Percentiles rank a stretch among this genome's conserved stretches.
These are phyloP conservation scores for Ogataea haglerorum DNA, from an alignment of 805 yeast species.

Conservation along the genomic window DNA sequence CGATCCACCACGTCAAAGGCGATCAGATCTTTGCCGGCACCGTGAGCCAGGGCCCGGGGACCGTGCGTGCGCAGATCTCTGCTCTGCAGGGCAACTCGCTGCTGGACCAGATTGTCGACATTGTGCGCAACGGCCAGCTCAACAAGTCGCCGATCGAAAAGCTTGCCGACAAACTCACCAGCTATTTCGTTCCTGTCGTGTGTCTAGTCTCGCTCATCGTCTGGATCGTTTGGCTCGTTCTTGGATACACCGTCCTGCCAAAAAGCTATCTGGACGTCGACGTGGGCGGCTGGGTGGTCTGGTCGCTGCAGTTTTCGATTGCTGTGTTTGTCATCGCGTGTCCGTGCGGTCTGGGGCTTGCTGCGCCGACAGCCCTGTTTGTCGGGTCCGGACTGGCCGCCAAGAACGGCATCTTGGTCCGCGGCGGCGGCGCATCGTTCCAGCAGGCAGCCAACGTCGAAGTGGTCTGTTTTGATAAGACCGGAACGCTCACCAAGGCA, in stretches of 20 bases:
- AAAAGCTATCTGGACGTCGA: slow-evolving; percentile 54
- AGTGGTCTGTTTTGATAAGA: slow-evolving; percentile 71
- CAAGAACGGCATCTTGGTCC: slow-evolving; percentile 66
- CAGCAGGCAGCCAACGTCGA: slow-evolving; percentile 68
- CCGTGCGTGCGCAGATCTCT: slow-evolving; percentile 52
- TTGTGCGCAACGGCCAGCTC: slow-evolving; percentile 72
- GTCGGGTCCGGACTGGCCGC: slow-evolving; percentile 82
- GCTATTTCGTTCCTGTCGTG: slow-evolving; percentile 71
- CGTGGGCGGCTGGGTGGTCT: slow-evolving; percentile 70
- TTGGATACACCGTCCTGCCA: slow-evolving; percentile 59
- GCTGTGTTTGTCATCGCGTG: slow-evolving; percentile 82
- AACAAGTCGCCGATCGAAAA: slow-evolving; percentile 72
- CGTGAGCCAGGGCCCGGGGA: slow-evolving; percentile 53
- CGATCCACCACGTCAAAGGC: slow-evolving; percentile 54
- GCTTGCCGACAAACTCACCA: slow-evolving; percentile 64
- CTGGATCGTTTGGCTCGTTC: slow-evolving; percentile 65
- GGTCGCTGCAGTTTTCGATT: slow-evolving; percentile 76
- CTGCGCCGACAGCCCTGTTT: slow-evolving; percentile 80
- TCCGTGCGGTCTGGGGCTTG: slow-evolving; percentile 82
- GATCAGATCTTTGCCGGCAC: slow-evolving; percentile 75
- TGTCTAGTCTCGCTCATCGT: slow-evolving; percentile 56
- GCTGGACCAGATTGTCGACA: slow-evolving; percentile 63
- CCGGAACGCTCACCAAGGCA: slow-evolving; percentile 72
- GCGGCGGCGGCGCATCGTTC: slow-evolving; percentile 81
- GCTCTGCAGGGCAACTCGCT: slow-evolving; percentile 63